These are phyloP conservation scores for Linum trigynum DNA, from an alignment of 345 rosid species.

Conservation along the genomic window DNA sequence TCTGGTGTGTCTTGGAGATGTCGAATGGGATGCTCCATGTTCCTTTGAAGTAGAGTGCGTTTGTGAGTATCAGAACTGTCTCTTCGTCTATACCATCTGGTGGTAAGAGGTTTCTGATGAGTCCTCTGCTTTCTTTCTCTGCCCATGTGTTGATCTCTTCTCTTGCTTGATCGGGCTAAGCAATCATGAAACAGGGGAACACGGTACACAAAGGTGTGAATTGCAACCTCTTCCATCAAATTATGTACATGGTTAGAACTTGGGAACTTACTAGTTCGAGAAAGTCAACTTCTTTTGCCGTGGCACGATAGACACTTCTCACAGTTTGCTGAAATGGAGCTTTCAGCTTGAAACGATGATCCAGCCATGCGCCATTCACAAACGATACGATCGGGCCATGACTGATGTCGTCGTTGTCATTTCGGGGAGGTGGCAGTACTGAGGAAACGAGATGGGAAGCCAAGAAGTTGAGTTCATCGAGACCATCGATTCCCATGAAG, in stretches of 20 bases:
- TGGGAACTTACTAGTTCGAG: neutral
- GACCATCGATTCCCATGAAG: conserved; percentile 4
- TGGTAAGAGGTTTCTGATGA: conserved; percentile 9
- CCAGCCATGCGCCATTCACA: conserved; percentile 18
- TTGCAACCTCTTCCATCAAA: too few species aligned
- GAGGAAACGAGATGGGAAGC: conserved; percentile 3
- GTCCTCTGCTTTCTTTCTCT: conserved; percentile 12
- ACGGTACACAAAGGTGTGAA: too few species aligned
- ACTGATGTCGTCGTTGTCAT: neutral
- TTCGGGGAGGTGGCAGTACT: neutral
- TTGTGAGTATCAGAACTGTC: neutral
- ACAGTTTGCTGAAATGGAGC: conserved; percentile 11
- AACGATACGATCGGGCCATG: conserved; percentile 10
- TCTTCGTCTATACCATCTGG: neutral
- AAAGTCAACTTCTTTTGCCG: neutral
- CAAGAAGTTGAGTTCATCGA: conserved; percentile 2
- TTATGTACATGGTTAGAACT: neutral
- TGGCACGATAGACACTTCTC: neutral
- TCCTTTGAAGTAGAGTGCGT: conserved; percentile 17
- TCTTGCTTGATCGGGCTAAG: conserved; percentile 1
- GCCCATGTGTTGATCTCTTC: conserved; percentile 12
- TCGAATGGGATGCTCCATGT: conserved; percentile 1
- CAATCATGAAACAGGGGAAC: neutral
- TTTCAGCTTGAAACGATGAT: conserved; percentile 8
- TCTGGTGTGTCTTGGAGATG: neutral